Percentiles rank a stretch among this genome's conserved stretches.
These are phyloP conservation scores for Cytospora mali DNA, from an alignment of 2,329 filamentous ascomycete genomes.

Conservation along the genomic window DNA sequence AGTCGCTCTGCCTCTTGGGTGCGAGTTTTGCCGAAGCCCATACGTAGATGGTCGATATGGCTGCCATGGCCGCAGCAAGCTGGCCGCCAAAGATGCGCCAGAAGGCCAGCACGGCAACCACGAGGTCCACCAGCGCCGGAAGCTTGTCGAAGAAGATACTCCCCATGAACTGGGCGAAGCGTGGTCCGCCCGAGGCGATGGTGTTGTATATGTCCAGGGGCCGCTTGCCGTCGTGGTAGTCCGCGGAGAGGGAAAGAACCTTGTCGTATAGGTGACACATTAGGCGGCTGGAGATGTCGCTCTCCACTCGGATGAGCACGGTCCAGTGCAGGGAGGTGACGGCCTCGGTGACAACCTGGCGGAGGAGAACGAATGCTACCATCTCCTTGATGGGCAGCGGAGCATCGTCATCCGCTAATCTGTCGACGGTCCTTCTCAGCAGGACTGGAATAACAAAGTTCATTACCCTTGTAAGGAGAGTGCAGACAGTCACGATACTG, in stretches of 20 bases:
- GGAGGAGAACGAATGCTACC: not conserved
- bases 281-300: not conserved
- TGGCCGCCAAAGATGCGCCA: constrained; percentile 5
- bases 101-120: constrained; percentile 3
- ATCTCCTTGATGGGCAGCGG: constrained; percentile 1
- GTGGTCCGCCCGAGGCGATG: not conserved
- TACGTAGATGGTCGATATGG: not conserved
- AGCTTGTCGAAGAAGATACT: constrained; percentile 9
- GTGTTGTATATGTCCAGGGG: not conserved
- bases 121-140: not conserved
- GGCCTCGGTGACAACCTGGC: constrained; percentile 3
- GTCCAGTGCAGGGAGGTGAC: constrained; percentile 1
- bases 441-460: constrained; percentile 2
- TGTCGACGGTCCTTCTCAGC: constrained; percentile 4
- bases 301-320: constrained; percentile 2
- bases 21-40: not conserved
- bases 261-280: constrained; percentile 4
- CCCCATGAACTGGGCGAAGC: constrained; percentile 4
- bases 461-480: not conserved
- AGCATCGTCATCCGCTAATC: not conserved
- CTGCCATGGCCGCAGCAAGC: not conserved
- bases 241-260: not conserved
- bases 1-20: not conserved
- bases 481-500: not conserved
- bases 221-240: constrained; percentile 7